These are phyloP conservation scores for Suillus fuscotomentosus DNA, from an alignment of 768 basidiomycete species.

Conservation along the genomic window DNA sequence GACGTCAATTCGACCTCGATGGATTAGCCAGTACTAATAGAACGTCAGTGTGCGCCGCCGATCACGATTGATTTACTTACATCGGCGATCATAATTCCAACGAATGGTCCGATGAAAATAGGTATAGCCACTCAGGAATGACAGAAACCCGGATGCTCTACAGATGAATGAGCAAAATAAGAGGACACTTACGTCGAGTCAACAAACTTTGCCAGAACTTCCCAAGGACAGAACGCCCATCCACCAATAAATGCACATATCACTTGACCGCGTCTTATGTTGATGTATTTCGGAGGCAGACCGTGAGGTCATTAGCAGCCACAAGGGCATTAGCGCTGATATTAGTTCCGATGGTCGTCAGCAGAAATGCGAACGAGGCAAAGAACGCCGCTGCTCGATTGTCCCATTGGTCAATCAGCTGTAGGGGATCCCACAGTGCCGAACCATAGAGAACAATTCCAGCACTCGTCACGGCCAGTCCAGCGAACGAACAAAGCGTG, in stretches of 20 bases:
- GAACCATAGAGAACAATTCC: constrained; percentile 67
- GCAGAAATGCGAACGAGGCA: constrained; percentile 66
- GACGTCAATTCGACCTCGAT: constrained; percentile 70
- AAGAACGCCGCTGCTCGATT: constrained; percentile 88
- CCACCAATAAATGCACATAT: constrained; percentile 80
- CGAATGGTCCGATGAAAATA: constrained; percentile 86
- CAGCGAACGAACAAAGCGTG: constrained; percentile 74
- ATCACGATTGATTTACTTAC: constrained; percentile 33
- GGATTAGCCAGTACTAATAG: constrained; percentile 74
- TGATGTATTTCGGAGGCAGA: constrained; percentile 75
- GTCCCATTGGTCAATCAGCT: constrained; percentile 77
- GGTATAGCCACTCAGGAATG: constrained; percentile 82
- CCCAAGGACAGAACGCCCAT: constrained; percentile 87
- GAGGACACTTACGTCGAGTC: background rate
- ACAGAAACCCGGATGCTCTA: constrained; percentile 62
- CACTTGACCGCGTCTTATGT: constrained; percentile 77
- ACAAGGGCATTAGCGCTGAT: constrained; percentile 62
- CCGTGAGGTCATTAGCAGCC: constrained; percentile 85
- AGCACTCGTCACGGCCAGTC: constrained; percentile 79
- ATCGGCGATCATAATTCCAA: constrained; percentile 65
- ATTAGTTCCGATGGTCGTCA: constrained; percentile 36
- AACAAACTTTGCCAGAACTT: constrained; percentile 57
- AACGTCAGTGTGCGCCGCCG: background rate
- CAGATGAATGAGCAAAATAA: background rate
- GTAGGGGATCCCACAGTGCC: constrained; percentile 71